These are phyloP conservation scores for Pezicula radicicola DNA, from an alignment of 2,329 filamentous ascomycete genomes.

Conservation along the genomic window DNA sequence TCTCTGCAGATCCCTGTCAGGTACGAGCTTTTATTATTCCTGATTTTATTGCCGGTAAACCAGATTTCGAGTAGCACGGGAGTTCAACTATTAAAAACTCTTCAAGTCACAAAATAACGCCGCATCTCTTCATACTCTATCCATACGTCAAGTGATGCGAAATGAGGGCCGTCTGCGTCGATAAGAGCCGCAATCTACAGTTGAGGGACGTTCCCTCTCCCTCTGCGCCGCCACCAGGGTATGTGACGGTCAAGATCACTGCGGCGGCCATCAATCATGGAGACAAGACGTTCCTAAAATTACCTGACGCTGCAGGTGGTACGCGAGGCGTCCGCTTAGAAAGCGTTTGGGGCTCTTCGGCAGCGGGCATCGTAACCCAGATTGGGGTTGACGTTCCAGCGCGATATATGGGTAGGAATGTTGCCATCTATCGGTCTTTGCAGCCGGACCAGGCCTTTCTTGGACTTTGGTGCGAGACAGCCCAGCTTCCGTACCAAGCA, in stretches of 20 bases:
- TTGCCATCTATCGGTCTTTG: background rate
- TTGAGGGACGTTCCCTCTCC: background rate
- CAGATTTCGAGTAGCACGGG: too few species aligned
- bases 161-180: background rate
- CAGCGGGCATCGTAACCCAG: background rate
- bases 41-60: too few species aligned
- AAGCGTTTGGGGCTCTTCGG: slow-evolving; percentile 1
- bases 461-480: slow-evolving; percentile 2
- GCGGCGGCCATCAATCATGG: slow-evolving; percentile 1
- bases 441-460: background rate
- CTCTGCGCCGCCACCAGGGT: background rate
- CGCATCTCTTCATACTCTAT: too few species aligned
- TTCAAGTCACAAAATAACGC: too few species aligned
- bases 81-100: too few species aligned
- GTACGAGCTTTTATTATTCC: too few species aligned
- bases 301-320: background rate
- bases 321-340: background rate
- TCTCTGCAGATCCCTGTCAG: too few species aligned
- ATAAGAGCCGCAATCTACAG: background rate
- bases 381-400: background rate
- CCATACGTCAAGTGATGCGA: background rate
- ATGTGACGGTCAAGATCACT: background rate
- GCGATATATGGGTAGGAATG: background rate
- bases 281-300: slow-evolving; percentile 2
- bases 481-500: background rate